Conservation (phyloP, 2,329 filamentous ascomycete genomes). For the Phyllosticta citrichinensis region DNA sequence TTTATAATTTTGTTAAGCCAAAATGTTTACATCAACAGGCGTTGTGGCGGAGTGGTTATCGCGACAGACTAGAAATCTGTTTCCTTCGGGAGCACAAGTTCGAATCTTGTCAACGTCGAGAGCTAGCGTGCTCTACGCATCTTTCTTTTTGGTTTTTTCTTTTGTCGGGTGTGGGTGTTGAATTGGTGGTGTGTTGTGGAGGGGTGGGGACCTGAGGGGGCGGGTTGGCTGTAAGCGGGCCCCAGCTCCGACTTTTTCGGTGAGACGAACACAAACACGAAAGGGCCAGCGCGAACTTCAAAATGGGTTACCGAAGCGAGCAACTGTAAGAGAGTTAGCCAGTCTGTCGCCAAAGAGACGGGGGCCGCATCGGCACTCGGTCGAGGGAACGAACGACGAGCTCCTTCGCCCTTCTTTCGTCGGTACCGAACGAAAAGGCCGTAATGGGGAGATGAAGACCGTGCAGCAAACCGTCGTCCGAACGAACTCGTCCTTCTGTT, state of each 20-base stretch:
- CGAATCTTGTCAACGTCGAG: constrained; percentile 5
- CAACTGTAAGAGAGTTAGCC: background rate
- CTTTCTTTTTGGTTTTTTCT: background rate
- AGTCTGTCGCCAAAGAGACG: background rate
- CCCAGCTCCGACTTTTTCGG: too few species aligned
- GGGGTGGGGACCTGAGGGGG: background rate
- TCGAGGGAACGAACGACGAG: background rate
- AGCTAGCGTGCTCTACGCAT: background rate
- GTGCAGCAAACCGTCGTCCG: background rate
- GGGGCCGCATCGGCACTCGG: background rate
- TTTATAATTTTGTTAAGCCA: too few species aligned
- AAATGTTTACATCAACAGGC: background rate
- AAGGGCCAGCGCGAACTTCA: background rate
- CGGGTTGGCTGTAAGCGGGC: too few species aligned
- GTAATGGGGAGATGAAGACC: background rate
- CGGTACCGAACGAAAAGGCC: background rate
- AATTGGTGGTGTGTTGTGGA: background rate
- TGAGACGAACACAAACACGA: too few species aligned
- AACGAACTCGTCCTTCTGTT: background rate
- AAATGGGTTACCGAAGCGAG: background rate
- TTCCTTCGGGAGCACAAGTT: constrained; percentile 10
- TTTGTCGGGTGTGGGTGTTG: background rate
- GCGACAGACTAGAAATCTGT: constrained; percentile 11
- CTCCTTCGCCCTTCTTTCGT: background rate
- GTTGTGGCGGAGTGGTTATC: constrained; percentile 9